Base-by-base conservation (phyloP, 2,329 filamentous ascomycete genomes). In the Aspergillus pseudoviridinutans region DNA sequence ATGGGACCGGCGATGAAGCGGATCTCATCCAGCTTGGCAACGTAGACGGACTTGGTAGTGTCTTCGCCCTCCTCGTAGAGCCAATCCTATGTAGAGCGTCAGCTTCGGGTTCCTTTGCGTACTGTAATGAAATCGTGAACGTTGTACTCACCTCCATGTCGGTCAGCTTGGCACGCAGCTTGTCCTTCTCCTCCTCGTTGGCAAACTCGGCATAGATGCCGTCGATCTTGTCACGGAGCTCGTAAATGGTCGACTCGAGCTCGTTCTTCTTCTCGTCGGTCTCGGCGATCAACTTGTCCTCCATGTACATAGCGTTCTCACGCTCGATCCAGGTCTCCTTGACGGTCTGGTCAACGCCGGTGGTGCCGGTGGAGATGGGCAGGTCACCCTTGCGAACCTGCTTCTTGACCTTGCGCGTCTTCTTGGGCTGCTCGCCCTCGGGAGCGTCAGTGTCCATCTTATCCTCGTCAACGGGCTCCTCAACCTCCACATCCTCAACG, bases 201-300 rank as follows among this genome's bases (percentile, higher is more conserved):
- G 90, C 88, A 64, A 96, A 92, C 51, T 96, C 90, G 64, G 91
- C 81, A 75, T 95, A 97, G 67, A 91, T 85, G 69, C 95, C 92
- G 66, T 97, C 91, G 53, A 97, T 85, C 86, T 97, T 97, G 79
- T 91, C 91, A 68, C 93, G 90, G 73, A 96, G 84, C 71, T 97
- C 92, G 79, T 99, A 99, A 79, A 97, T 97, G 79, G 89, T 96
- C 25, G 91, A 87, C 83, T 99, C 94, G 54, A 99, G 90, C 80
- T 97, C 93, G 82, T 99, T 99, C 91, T 97, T 99, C 87, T 96
- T 96, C 82, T 97, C 92, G 75, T 97, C 94, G 41, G 94, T 99
- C 76, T 97, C 94, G 67, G 90, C 91, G 56, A 99, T 92, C 58
- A 97, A 88, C 85, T 97, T 99, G 81, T 99, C 94, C 78, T 97